A percentile compares a stretch with the other conserved stretches of the same genome.
phyloP scores from a whole-genome alignment of 768 basidiomycete genomes.

The Suillus variegatus region DNA sequence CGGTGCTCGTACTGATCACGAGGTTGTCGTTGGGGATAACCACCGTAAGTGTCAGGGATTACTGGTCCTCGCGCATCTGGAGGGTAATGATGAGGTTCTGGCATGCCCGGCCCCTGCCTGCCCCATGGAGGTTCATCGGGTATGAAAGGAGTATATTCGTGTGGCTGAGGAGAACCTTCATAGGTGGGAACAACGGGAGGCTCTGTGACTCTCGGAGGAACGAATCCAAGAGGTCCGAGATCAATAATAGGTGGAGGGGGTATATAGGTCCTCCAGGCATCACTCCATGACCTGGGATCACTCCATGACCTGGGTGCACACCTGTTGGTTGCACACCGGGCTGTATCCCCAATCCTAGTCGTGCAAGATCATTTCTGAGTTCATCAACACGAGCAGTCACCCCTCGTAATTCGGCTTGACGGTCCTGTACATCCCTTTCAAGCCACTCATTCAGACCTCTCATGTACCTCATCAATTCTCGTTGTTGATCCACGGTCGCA shows the following conservation, averaged over 20 bases:
- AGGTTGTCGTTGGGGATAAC: conserved; percentile 6
- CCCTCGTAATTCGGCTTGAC: conserved; percentile 70
- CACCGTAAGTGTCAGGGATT: conserved; percentile 7
- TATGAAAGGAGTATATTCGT: conserved; percentile 24
- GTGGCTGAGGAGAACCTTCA: conserved; percentile 9
- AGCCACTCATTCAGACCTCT: conserved; percentile 77
- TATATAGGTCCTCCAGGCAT: conserved; percentile 20
- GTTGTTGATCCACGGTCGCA: conserved; percentile 76
- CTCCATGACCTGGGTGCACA: background rate
- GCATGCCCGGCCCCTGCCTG: conserved; percentile 18
- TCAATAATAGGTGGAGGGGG: conserved; percentile 19
- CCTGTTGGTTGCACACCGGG: conserved; percentile 32
- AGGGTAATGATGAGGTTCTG: conserved; percentile 21
- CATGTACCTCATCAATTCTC: conserved; percentile 82
- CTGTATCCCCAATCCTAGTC: conserved; percentile 44
- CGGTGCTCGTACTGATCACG: conserved; percentile 13
- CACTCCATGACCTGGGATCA: conserved; percentile 17
- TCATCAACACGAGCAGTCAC: conserved; percentile 63
- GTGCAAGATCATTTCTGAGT: conserved; percentile 44
- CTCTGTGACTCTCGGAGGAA: conserved; percentile 18
- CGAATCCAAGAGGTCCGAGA: conserved; percentile 23
- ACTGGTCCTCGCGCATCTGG: conserved; percentile 42
- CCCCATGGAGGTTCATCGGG: conserved; percentile 19
- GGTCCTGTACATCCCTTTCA: conserved; percentile 74
- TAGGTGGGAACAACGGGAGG: conserved; percentile 26